Evolutionary conservation across 495 filamentous ascomycete genomes (phyloP).

Genomic region (Xylaria bambusicola): DNA sequence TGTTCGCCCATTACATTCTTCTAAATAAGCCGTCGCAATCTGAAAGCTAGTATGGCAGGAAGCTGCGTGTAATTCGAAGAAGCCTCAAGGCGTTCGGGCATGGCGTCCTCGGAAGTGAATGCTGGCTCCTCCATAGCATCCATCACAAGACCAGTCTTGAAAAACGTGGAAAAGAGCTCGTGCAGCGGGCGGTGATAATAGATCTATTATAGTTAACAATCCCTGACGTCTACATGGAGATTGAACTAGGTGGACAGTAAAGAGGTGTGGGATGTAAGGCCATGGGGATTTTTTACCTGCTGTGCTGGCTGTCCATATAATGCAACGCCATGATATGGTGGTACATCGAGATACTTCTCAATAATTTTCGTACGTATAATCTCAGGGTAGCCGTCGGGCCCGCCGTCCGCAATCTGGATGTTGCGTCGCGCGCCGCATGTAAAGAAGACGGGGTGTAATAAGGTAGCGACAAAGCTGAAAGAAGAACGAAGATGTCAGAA

Average conservation of each 20-base stretch:
- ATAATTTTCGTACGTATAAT: conserved; percentile 32
- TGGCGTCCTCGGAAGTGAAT: conserved; percentile 30
- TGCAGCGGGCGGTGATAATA: conserved; percentile 47
- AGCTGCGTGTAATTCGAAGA: conserved; percentile 40
- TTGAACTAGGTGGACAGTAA: conserved; percentile 15
- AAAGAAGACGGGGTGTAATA: conserved; percentile 49
- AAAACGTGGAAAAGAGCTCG: conserved; percentile 43
- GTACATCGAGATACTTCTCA: conserved; percentile 38
- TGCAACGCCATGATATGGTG: conserved; percentile 37
- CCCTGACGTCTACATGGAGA: neutral
- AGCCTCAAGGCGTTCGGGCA: conserved; percentile 27
- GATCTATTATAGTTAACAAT: conserved; percentile 22
- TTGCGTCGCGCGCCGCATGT: conserved; percentile 37
- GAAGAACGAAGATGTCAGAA: neutral
- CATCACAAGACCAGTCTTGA: conserved; percentile 39
- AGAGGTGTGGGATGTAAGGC: too few relatives aligned
- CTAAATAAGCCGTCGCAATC: conserved; percentile 25
- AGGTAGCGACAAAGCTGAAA: conserved; percentile 43
- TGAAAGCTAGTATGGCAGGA: conserved; percentile 39
- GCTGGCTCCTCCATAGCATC: conserved; percentile 47
- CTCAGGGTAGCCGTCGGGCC: conserved; percentile 25
- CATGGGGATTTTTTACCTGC: conserved; percentile 28
- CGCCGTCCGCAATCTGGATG: conserved; percentile 29
- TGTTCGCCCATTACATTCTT: neutral
- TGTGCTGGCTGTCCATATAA: conserved; percentile 30